Conservation (phyloP, 805 yeast species). For the Saturnispora besseyi region DNA sequence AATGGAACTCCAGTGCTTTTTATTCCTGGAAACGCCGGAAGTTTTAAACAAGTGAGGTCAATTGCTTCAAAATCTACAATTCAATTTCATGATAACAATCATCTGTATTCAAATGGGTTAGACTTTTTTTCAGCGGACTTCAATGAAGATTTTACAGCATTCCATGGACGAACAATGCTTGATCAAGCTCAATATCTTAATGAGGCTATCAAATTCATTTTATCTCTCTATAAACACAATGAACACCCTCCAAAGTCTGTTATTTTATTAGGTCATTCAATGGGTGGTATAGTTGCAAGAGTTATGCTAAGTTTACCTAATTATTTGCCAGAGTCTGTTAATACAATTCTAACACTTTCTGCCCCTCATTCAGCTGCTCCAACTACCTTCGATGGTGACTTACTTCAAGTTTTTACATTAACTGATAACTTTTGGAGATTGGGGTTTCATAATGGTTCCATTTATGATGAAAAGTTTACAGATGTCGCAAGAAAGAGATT, state of each 20-base stretch:
- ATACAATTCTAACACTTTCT: constrained; percentile 76
- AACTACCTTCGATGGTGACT: constrained; percentile 85
- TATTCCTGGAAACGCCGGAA: constrained; percentile 97
- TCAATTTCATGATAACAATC: constrained; percentile 30
- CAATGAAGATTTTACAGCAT: constrained; percentile 92
- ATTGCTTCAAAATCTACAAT: constrained; percentile 77
- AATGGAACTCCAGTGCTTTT: constrained; percentile 84
- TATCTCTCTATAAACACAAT: constrained; percentile 48
- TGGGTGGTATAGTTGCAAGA: constrained; percentile 96
- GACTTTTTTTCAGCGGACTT: constrained; percentile 92
- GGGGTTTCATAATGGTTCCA: constrained; percentile 31
- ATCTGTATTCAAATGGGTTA: constrained; percentile 35
- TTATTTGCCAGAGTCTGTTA: constrained; percentile 61
- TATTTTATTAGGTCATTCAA: constrained; percentile 79
- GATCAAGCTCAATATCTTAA: constrained; percentile 92
- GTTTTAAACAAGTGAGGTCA: constrained; percentile 80
- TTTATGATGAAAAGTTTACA: constrained; percentile 12
- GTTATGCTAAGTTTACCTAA: constrained; percentile 75
- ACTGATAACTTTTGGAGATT: constrained; percentile 75
- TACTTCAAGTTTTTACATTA: constrained; percentile 62
- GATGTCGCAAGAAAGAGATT: constrained; percentile 39
- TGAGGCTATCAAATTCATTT: constrained; percentile 73
- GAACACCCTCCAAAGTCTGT: constrained; percentile 43
- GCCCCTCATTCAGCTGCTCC: constrained; percentile 94
- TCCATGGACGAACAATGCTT: constrained; percentile 86